A percentile compares a stretch with the other conserved stretches of the same genome.
These are phyloP conservation scores for Cercophora samala DNA, from an alignment of 495 filamentous ascomycete genomes.

Conservation along the genomic window DNA sequence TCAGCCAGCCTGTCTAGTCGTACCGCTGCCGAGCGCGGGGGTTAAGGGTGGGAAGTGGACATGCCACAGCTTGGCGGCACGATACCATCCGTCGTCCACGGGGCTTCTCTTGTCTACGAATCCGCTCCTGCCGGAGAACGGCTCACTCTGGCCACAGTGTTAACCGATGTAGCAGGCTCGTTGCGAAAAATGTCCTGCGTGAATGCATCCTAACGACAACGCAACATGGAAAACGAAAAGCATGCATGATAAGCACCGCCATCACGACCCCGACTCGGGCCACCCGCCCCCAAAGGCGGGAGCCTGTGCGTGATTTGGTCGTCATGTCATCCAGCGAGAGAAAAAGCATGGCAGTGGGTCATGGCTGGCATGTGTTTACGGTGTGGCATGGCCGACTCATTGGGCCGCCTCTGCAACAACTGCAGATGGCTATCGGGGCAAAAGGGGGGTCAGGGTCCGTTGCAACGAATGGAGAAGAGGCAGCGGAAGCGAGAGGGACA, in stretches of 20 bases:
- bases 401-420: slow-evolving; percentile 15
- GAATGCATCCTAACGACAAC: background rate
- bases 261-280: slow-evolving; percentile 2
- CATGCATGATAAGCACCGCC: background rate
- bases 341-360: background rate
- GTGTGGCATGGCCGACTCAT: slow-evolving; percentile 10
- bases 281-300: slow-evolving; percentile 9
- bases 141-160: background rate
- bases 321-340: background rate
- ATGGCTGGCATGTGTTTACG: background rate
- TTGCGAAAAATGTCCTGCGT: background rate
- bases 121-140: background rate
- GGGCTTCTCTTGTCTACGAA: background rate
- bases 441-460: slow-evolving; percentile 4
- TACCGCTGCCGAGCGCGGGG: background rate
- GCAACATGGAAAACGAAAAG: background rate
- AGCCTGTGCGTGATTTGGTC: slow-evolving; percentile 14
- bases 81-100: background rate
- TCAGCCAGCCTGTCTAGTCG: background rate
- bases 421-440: slow-evolving; percentile 31
- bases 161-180: background rate
- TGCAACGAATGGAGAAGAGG: slow-evolving; percentile 23
- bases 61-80: background rate
- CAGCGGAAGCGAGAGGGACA: slow-evolving; percentile 13
- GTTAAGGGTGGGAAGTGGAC: background rate